Evolutionary conservation across 2,329 filamentous ascomycete genomes (phyloP).

Genomic region (Penicillium sp.): DNA sequence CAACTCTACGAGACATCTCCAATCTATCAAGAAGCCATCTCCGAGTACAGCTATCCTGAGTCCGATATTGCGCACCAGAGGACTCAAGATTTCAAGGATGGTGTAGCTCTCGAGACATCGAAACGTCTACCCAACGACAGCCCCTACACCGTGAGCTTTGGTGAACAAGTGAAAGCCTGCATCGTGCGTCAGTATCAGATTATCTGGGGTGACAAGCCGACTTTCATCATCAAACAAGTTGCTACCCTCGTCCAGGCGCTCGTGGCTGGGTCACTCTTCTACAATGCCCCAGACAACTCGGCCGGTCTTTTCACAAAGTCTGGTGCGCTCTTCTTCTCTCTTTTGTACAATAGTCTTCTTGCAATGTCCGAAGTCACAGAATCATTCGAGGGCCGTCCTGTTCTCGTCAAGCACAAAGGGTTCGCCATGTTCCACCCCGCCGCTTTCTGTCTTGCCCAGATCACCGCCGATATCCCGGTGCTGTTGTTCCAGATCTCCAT

Average conservation of each 20-base stretch:
- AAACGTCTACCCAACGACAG: slow-evolving; percentile 50
- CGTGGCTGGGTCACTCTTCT: slow-evolving; percentile 62
- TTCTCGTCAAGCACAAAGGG: slow-evolving; percentile 53
- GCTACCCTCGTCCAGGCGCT: slow-evolving; percentile 55
- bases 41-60: slow-evolving; percentile 54
- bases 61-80: slow-evolving; percentile 44
- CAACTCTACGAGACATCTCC: slow-evolving; percentile 48
- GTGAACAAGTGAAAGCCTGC: slow-evolving; percentile 51
- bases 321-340: slow-evolving; percentile 59
- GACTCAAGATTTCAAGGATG: slow-evolving; percentile 51
- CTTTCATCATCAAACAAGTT: slow-evolving; percentile 57
- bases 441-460: slow-evolving; percentile 40
- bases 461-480: slow-evolving; percentile 48
- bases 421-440: slow-evolving; percentile 55
- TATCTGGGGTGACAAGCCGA: slow-evolving; percentile 58
- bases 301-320: slow-evolving; percentile 59
- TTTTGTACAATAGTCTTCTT: slow-evolving; percentile 57
- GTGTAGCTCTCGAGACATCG: slow-evolving; percentile 51
- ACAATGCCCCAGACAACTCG: slow-evolving; percentile 54
- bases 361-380: slow-evolving; percentile 62
- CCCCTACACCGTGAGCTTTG: slow-evolving; percentile 52
- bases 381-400: slow-evolving; percentile 55
- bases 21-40: slow-evolving; percentile 47
- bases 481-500: slow-evolving; percentile 55
- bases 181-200: slow-evolving; percentile 60